A percentile compares a stretch with the other conserved stretches of the same genome.
phyloP scores from a whole-genome alignment of 129 eudicot species.

The Daucus carota region DH1_v3.0 NC_030381.2:54743501-54744000 shows the following conservation, averaged over 20 bases:
- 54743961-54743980: slow-evolving; percentile 50
- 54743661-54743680: background rate
- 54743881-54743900: slow-evolving; percentile 51
- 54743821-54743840: slow-evolving; percentile 48
- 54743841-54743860: slow-evolving; percentile 68
- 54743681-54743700: background rate
- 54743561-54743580: slow-evolving; percentile 54
- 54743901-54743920: slow-evolving; percentile 50
- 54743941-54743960: slow-evolving; percentile 34
- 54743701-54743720: background rate
- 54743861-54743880: slow-evolving; percentile 43
- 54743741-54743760: slow-evolving; percentile 62
- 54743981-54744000: slow-evolving; percentile 45
- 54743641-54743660: slow-evolving; percentile 23
- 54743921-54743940: slow-evolving; percentile 52
- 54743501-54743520: slow-evolving; percentile 32
- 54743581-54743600: slow-evolving; percentile 53
- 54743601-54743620: slow-evolving; percentile 55
- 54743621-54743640: slow-evolving; percentile 44
- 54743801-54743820: slow-evolving; percentile 59
- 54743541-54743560: slow-evolving; percentile 52
- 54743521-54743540: slow-evolving; percentile 67
- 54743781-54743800: slow-evolving; percentile 49
- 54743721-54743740: slow-evolving; percentile 75
- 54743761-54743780: slow-evolving; percentile 43